Base-by-base conservation (phyloP, 768 basidiomycete genomes). In the Cystofilobasidium capitatum region DNA sequence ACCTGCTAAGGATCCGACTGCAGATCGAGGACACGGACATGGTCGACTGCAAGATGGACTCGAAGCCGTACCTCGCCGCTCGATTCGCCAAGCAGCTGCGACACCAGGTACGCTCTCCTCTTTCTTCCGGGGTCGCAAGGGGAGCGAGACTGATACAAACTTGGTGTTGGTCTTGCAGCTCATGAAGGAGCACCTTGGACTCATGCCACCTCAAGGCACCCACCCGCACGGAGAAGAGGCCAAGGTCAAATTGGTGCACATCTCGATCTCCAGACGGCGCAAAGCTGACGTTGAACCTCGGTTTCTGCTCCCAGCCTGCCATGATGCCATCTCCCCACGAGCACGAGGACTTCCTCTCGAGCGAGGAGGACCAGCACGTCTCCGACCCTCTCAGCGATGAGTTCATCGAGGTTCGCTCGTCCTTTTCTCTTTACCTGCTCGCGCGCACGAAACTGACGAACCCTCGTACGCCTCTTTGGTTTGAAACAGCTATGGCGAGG, bases 271-370 rank as follows among this genome's bases (percentile, higher is more conserved):
- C n/a, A n/a, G n/a, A n/a, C 42, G 13, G 16, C 22, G 12, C 24
- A n/a, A 22, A 44, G 7, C 26, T 29, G 40, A 29, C 40, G 35
- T 40, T 6, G 6, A 16, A n/a, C n/a, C 7, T 13, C 14, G 35
- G 37, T 12, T 35, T 57, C 13, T 2, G n/a, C 17, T 6, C 24
- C 10, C 22, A 84, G 44, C 71, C 73, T 0, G 79, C 79, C 13
- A 87, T 86, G 80, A 92, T 93, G 91, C 84, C 79, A 39, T 83
- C 91, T 2, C 84, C 84, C 0, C 86, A 88, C 73, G 80, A 80
- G 0, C 86, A 92, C 45, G 55, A 62, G 72, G 85, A 88, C 75
- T 85, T 81, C 62, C 51, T 68, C 2, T 71, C 76, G n/a, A 73
- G 76, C 0, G 71, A 78, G 20, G 84, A 86, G 63, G 90, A 93